A percentile compares a stretch with the other conserved stretches of the same genome.
Conservation (phyloP, 352 stramenopile genomes). For the Globisporangium viniferum region DNA sequence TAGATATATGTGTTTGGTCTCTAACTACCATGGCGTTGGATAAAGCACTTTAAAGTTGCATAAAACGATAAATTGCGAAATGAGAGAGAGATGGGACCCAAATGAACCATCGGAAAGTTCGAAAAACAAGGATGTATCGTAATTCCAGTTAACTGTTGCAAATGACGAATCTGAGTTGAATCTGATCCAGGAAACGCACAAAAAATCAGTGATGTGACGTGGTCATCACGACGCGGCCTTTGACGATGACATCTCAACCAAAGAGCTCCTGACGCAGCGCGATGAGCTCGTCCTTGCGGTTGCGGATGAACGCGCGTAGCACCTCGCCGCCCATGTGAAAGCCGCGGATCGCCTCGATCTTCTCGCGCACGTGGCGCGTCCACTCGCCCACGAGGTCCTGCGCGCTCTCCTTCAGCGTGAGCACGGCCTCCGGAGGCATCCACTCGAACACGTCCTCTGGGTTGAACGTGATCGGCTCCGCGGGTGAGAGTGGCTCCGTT, state of each 20-base stretch:
- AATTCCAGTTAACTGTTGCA: not conserved
- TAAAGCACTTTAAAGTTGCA: not conserved
- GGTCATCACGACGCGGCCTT: not conserved
- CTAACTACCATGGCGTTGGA: not conserved
- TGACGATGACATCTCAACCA: slow-evolving; percentile 11
- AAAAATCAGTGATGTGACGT: not conserved
- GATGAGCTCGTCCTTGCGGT: slow-evolving; percentile 59
- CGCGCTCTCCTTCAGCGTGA: slow-evolving; percentile 15
- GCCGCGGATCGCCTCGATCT: slow-evolving; percentile 44
- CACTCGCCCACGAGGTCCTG: slow-evolving; percentile 30
- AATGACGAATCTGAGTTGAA: not conserved
- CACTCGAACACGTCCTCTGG: slow-evolving; percentile 66
- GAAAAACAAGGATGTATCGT: not conserved
- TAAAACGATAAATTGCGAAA: not conserved
- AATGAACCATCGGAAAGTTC: not conserved
- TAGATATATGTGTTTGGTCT: not conserved
- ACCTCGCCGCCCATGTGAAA: slow-evolving; percentile 57
- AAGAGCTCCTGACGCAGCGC: slow-evolving; percentile 52
- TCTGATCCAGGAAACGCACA: too few species aligned
- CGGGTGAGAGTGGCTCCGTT: not conserved
- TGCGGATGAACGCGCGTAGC: slow-evolving; percentile 54
- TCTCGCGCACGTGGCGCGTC: slow-evolving; percentile 39
- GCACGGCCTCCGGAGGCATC: slow-evolving; percentile 29
- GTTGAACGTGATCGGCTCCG: slow-evolving; percentile 28
- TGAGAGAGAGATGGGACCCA: not conserved